These are phyloP conservation scores for Achlya hypogyna DNA, from an alignment of 352 stramenopile genomes.

Conservation along the genomic window DNA sequence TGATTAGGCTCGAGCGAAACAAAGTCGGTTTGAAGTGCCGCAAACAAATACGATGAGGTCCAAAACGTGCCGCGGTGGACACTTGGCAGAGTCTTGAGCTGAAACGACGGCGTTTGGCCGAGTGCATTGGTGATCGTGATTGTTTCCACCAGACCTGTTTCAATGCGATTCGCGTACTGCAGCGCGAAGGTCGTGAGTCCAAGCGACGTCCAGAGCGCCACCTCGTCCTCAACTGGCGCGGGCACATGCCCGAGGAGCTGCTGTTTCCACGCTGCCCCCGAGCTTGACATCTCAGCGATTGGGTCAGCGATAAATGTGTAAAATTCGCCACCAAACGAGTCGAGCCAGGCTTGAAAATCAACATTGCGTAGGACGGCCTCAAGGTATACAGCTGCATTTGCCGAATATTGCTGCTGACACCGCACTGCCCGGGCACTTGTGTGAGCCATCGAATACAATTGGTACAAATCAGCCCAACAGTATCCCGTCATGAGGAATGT, in stretches of 20 bases:
- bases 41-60: background rate
- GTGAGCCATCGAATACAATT: background rate
- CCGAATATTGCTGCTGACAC: background rate
- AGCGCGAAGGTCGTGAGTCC: background rate
- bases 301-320: background rate
- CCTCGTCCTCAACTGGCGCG: background rate
- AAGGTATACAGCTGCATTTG: background rate
- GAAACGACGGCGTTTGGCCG: background rate
- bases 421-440: background rate
- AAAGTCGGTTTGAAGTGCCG: background rate
- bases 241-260: background rate
- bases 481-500: background rate
- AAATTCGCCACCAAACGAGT: background rate
- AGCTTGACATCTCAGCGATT: background rate
- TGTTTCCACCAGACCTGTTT: background rate
- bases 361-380: background rate
- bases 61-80: background rate
- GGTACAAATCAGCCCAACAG: background rate
- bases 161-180: background rate
- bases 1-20: background rate
- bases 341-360: background rate
- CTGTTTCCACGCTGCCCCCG: background rate
- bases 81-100: background rate
- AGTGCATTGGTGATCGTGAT: constrained; percentile 1
- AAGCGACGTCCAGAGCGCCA: background rate